A percentile compares a stretch with the other conserved stretches of the same genome.
Evolutionary conservation across 2,329 filamentous ascomycete genomes (phyloP).

Genomic region (Penicillium digitatum): DNA sequence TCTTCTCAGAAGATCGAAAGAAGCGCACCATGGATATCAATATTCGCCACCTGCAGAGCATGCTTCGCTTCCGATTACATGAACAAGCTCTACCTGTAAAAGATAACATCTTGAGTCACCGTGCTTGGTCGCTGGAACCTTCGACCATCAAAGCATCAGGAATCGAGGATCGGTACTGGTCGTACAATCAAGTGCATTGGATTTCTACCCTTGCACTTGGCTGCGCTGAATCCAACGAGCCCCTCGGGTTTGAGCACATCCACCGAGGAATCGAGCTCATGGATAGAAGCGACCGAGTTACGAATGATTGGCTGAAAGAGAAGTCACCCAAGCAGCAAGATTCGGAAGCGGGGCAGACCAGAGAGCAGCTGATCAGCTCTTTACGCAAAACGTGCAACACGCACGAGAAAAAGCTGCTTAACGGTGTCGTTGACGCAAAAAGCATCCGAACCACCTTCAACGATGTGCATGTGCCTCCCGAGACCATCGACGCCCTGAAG

Average conservation of each 20-base stretch:
- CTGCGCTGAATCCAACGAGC: constrained; percentile 41
- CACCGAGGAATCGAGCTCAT: constrained; percentile 36
- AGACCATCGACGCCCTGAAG: constrained; percentile 82
- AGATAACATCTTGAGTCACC: constrained; percentile 30
- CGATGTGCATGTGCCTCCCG: constrained; percentile 75
- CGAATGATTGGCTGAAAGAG: constrained; percentile 37
- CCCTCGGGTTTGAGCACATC: constrained; percentile 40
- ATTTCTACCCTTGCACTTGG: constrained; percentile 54
- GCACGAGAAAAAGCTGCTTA: constrained; percentile 77
- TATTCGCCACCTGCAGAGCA: constrained; percentile 60
- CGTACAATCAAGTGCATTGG: constrained; percentile 59
- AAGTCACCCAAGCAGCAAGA: constrained; percentile 31
- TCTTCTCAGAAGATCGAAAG: constrained; percentile 49
- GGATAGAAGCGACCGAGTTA: constrained; percentile 41
- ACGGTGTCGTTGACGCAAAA: constrained; percentile 74
- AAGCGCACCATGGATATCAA: constrained; percentile 55
- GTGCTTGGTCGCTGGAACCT: constrained; percentile 31
- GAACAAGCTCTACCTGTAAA: constrained; percentile 31
- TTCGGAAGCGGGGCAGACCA: constrained; percentile 33
- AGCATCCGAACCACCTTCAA: constrained; percentile 83
- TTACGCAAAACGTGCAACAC: constrained; percentile 60
- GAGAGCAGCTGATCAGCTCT: constrained; percentile 45
- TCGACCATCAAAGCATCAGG: constrained; percentile 35
- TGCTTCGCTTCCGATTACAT: constrained; percentile 49
- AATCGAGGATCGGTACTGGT: constrained; percentile 54